Evolutionary conservation across 306 rosid species (phyloP).

Genomic region (Trichosanthes truncata): DNA sequence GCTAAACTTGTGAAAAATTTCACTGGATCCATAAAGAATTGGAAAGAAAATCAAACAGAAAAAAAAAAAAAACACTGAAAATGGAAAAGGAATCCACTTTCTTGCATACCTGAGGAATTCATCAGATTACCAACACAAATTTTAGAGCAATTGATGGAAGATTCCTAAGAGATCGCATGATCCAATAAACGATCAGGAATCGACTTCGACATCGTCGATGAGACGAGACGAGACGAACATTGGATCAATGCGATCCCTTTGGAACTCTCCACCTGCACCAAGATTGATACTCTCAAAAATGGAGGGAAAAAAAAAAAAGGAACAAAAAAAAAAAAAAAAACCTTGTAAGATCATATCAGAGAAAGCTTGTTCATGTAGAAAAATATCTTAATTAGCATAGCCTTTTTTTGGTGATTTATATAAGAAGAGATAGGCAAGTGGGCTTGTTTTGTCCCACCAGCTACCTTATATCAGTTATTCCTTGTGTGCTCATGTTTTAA

Average conservation of each 20-base stretch:
- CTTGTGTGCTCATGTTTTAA: not conserved
- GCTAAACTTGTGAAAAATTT: not conserved
- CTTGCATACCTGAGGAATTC: not conserved
- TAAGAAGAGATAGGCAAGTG: constrained; percentile 1
- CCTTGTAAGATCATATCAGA: not conserved
- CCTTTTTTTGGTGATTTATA: not conserved
- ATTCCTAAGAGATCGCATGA: constrained; percentile 76
- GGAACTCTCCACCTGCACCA: constrained; percentile 66
- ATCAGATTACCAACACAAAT: not conserved
- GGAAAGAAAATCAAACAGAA: too few species aligned
- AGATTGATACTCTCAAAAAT: not conserved
- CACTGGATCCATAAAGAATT: not conserved
- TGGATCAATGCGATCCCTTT: constrained; percentile 96
- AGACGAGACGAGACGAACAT: not conserved
- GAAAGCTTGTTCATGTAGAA: too few species aligned
- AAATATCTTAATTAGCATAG: not conserved
- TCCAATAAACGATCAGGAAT: constrained; percentile 20
- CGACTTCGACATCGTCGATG: not conserved
- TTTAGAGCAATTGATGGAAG: constrained; percentile 33
- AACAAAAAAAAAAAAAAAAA: not conserved
- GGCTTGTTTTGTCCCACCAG: not conserved
- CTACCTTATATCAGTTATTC: constrained; percentile 3
- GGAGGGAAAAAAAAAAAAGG: too few species aligned
- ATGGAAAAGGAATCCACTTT: not conserved
- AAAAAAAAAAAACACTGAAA: not conserved